phyloP scores from a whole-genome alignment of 495 filamentous ascomycete species.

The Neurospora sp. region DNA sequence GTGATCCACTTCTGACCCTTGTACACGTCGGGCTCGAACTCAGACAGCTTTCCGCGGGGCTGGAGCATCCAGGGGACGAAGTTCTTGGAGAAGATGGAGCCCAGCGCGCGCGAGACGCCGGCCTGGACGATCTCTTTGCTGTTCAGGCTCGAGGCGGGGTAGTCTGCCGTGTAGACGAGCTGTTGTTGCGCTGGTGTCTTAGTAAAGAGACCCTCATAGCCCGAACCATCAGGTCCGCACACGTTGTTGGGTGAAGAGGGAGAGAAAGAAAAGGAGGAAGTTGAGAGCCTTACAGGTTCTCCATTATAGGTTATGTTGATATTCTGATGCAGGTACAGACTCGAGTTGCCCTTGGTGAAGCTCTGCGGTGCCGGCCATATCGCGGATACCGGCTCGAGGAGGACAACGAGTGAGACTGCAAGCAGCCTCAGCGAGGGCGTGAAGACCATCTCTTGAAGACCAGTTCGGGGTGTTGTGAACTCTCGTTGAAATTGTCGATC shows the following conservation, averaged over 20 bases:
- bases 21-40: slow-evolving; percentile 49
- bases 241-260: background rate
- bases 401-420: slow-evolving; percentile 24
- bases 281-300: slow-evolving; percentile 36
- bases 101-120: slow-evolving; percentile 34
- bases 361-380: slow-evolving; percentile 51
- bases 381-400: slow-evolving; percentile 29
- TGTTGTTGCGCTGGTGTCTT: slow-evolving; percentile 23
- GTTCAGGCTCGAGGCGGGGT: slow-evolving; percentile 24
- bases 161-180: slow-evolving; percentile 33
- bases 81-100: slow-evolving; percentile 48
- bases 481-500: background rate
- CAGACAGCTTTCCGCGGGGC: slow-evolving; percentile 37
- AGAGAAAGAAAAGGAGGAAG: slow-evolving; percentile 8
- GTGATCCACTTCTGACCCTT: slow-evolving; percentile 39
- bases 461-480: background rate
- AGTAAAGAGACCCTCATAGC: slow-evolving; percentile 12
- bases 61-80: slow-evolving; percentile 73
- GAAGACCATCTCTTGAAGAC: background rate
- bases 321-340: slow-evolving; percentile 45
- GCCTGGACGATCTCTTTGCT: slow-evolving; percentile 41
- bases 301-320: slow-evolving; percentile 48
- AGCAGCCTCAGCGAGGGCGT: slow-evolving; percentile 10
- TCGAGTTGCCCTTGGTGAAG: slow-evolving; percentile 41
- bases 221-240: background rate